Conservation (phyloP, 2,329 filamentous ascomycete species). For the Ophioceras dolichostomum region DNA sequence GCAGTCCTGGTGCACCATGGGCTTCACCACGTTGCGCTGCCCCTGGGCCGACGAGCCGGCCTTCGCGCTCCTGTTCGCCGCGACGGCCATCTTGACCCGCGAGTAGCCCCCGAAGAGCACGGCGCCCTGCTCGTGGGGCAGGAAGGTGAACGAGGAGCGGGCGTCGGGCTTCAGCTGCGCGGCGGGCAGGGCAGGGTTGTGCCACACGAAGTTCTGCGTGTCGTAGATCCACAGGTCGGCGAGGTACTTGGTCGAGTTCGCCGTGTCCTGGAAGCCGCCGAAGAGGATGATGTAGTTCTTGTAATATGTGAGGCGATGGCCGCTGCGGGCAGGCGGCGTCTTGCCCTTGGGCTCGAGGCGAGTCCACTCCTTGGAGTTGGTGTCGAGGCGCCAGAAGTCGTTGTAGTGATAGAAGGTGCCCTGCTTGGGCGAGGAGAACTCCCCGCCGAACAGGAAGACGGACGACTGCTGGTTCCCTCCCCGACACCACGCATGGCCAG, state of each 20-base stretch:
- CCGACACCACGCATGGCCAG: constrained; percentile 89
- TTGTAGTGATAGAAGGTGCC: constrained; percentile 99
- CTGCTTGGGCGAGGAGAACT: constrained; percentile 94
- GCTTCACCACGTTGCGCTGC: constrained; percentile 65
- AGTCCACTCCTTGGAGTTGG: constrained; percentile 76
- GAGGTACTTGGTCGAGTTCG: constrained; percentile 86
- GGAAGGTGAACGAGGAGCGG: constrained; percentile 79
- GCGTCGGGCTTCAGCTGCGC: constrained; percentile 82
- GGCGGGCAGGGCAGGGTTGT: constrained; percentile 59
- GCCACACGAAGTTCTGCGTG: constrained; percentile 76
- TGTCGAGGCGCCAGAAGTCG: constrained; percentile 92
- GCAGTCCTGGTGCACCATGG: constrained; percentile 86
- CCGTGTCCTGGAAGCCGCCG: constrained; percentile 94
- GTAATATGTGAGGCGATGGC: constrained; percentile 91
- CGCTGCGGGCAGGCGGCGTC: constrained; percentile 72
- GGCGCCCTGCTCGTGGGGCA: constrained; percentile 83
- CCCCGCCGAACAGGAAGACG: constrained; percentile 88
- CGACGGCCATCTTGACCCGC: constrained; percentile 62
- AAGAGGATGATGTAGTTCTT: constrained; percentile 96
- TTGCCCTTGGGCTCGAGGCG: constrained; percentile 72
- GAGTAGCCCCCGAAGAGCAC: constrained; percentile 92
- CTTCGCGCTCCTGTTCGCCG: constrained; percentile 50
- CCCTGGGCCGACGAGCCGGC: constrained; percentile 37
- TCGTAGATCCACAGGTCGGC: constrained; percentile 95
- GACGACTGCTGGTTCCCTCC: constrained; percentile 69